Evolutionary conservation across 495 filamentous ascomycete genomes (phyloP).

Genomic region (Clohesyomyces aquaticus): DNA sequence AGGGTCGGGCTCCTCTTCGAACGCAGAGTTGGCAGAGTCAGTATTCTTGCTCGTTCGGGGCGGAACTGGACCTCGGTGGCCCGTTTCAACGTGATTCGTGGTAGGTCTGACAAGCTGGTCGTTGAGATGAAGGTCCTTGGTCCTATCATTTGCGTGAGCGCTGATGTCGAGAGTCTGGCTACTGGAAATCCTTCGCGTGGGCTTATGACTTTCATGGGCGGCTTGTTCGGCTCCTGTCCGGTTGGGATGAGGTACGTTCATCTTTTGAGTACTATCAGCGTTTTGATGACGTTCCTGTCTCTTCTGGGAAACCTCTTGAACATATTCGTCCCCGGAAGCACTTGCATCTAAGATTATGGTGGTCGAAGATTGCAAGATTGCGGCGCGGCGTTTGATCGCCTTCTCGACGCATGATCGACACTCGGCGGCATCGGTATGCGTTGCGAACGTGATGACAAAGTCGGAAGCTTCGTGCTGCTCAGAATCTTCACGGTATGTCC

Average conservation of each 20-base stretch:
- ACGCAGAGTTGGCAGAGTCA: too few relatives aligned
- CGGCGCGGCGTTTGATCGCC: not conserved
- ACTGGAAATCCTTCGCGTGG: too few relatives aligned
- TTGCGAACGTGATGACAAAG: slow-evolving; percentile 21
- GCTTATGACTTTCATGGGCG: not conserved
- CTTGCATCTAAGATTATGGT: not conserved
- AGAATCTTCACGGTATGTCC: slow-evolving; percentile 33
- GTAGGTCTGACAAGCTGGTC: too few relatives aligned
- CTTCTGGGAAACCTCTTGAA: not conserved
- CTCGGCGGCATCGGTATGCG: slow-evolving; percentile 13
- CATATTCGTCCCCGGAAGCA: not conserved
- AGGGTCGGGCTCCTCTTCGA: too few relatives aligned
- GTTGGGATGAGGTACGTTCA: not conserved
- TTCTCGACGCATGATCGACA: slow-evolving; percentile 16
- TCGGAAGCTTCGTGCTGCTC: slow-evolving; percentile 8
- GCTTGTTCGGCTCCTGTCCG: too few relatives aligned
- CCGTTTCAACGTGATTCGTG: too few relatives aligned
- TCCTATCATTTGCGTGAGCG: too few relatives aligned
- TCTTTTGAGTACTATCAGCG: not conserved
- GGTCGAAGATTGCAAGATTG: not conserved
- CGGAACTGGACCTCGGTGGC: too few relatives aligned
- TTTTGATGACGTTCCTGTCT: not conserved
- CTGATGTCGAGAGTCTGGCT: too few relatives aligned
- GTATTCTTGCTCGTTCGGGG: too few relatives aligned
- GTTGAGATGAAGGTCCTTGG: too few relatives aligned